These are phyloP conservation scores for Ophidiomyces ophidiicola DNA, from an alignment of 2,329 filamentous ascomycete species.

Conservation along the genomic window DNA sequence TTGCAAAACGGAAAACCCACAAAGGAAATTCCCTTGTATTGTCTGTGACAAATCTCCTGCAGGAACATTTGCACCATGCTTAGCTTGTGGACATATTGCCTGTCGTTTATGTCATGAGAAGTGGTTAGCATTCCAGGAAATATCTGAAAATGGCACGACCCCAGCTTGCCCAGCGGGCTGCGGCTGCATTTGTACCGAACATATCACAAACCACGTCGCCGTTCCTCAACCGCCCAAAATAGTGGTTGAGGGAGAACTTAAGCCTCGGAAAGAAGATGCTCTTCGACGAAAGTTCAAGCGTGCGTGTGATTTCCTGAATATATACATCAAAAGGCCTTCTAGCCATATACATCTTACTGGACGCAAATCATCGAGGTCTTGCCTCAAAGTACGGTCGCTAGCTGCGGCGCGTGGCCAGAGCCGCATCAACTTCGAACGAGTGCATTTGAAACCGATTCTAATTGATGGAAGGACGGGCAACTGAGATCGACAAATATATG, in stretches of 20 bases:
- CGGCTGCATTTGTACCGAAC: constrained; percentile 36
- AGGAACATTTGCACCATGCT: constrained; percentile 37
- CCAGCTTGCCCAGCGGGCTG: constrained; percentile 36
- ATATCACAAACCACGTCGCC: constrained; percentile 25
- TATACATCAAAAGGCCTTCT: constrained; percentile 4
- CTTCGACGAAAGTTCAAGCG: constrained; percentile 5
- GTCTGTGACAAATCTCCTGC: constrained; percentile 34
- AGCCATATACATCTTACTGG: not conserved
- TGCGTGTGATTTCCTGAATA: constrained; percentile 14
- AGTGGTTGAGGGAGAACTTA: not conserved
- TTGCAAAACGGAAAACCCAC: constrained; percentile 26
- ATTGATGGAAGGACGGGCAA: constrained; percentile 6
- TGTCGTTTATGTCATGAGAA: constrained; percentile 35
- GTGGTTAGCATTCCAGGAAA: constrained; percentile 27
- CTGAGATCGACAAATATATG: too few species aligned
- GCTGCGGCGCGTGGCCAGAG: not conserved
- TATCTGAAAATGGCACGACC: constrained; percentile 12
- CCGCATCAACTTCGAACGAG: constrained; percentile 1
- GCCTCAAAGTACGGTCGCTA: not conserved
- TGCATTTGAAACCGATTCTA: not conserved
- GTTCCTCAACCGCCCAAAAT: constrained; percentile 18
- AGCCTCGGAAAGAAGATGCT: not conserved
- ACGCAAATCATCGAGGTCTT: not conserved
- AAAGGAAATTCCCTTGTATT: constrained; percentile 30
- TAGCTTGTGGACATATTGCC: constrained; percentile 37